Percentiles rank a stretch among this genome's conserved stretches.
phyloP scores from a whole-genome alignment of 306 rosid genomes.

The Pachyrhizus erosus region DNA sequence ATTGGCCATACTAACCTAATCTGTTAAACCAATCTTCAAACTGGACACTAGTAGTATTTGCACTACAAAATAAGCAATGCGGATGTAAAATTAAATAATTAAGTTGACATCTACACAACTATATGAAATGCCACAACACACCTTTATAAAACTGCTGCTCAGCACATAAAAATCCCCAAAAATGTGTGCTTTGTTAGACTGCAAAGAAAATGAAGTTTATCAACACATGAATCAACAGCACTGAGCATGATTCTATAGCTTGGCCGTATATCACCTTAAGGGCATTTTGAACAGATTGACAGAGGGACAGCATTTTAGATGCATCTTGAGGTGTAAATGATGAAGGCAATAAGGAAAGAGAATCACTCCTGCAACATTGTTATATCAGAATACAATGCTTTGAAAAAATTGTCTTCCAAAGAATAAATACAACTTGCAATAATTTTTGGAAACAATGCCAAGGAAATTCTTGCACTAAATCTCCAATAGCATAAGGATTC shows the following conservation, averaged over 20 bases:
- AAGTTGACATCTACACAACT: constrained; percentile 20
- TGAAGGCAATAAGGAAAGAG: constrained; percentile 84
- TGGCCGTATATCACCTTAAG: constrained; percentile 69
- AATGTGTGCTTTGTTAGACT: constrained; percentile 82
- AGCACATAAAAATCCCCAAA: constrained; percentile 84
- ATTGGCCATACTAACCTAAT: constrained; percentile 1
- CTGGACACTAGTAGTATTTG: constrained; percentile 19
- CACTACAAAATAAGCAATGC: constrained; percentile 26
- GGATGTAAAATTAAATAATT: constrained; percentile 35
- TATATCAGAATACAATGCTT: constrained; percentile 40
- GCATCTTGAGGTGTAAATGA: constrained; percentile 95
- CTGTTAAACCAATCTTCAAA: constrained; percentile 18
- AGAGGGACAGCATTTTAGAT: constrained; percentile 75
- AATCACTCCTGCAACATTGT: constrained; percentile 76
- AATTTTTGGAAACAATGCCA: constrained; percentile 24
- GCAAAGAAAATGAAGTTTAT: constrained; percentile 55
- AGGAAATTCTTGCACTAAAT: constrained; percentile 13
- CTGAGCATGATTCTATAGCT: constrained; percentile 37
- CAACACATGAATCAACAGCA: constrained; percentile 27
- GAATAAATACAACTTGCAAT: constrained; percentile 19
- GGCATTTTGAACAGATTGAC: constrained; percentile 84
- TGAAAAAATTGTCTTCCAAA: neutral
- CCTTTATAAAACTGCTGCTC: constrained; percentile 88
- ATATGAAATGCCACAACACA: constrained; percentile 44
- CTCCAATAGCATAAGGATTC: neutral